Conservation (phyloP, 179 eudicot genomes). For the Sideroxylon spinosum region DNA sequence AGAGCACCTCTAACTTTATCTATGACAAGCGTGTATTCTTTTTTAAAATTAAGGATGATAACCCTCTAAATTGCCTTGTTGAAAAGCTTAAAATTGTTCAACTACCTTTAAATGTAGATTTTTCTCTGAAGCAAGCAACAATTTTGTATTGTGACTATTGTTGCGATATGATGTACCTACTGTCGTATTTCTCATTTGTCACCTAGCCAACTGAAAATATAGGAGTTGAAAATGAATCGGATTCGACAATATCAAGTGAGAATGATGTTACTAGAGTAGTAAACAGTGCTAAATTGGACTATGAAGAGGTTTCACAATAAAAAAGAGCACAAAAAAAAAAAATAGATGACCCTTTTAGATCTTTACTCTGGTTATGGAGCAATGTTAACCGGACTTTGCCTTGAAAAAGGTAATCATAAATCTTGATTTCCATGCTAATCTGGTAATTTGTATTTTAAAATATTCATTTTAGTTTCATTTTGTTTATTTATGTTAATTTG, state of each 20-base stretch:
- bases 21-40: conserved; percentile 50
- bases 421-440: too few relatives aligned
- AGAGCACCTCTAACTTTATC: conserved; percentile 18
- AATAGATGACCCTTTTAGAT: conserved; percentile 47
- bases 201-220: conserved; percentile 16
- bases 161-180: conserved; percentile 31
- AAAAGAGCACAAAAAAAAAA: not conserved
- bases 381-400: conserved; percentile 82
- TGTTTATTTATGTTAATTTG: too few relatives aligned
- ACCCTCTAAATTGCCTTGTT: conserved; percentile 66
- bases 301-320: conserved; percentile 11
- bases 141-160: conserved; percentile 44
- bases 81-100: conserved; percentile 40
- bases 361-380: conserved; percentile 81
- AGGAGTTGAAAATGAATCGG: conserved; percentile 36
- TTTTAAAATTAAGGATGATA: conserved; percentile 70
- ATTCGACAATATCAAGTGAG: conserved; percentile 60
- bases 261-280: conserved; percentile 18
- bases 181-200: not conserved
- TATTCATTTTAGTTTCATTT: too few relatives aligned
- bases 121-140: conserved; percentile 18
- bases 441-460: too few relatives aligned
- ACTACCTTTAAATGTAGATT: conserved; percentile 37
- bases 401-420: too few relatives aligned
- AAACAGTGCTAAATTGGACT: conserved; percentile 5